Evolutionary conservation across 345 rosid genomes (phyloP), one percentile per base, ranked within the genome.

Genomic region (Pugionium cornutum): DNA sequence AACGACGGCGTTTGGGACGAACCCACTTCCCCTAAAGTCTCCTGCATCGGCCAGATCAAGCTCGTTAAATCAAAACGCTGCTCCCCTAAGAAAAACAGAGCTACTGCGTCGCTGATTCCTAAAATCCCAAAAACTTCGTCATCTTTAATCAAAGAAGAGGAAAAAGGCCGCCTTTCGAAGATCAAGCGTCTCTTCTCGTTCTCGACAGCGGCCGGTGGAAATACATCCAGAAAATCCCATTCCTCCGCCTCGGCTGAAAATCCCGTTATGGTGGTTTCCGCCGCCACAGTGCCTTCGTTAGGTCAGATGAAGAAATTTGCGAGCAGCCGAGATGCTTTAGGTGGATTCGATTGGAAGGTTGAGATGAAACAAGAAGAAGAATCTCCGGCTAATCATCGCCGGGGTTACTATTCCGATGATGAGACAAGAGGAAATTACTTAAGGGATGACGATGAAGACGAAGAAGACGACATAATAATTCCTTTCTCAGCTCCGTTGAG

Each of bases 31-130:
- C 98, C 98, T 4, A 92, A 92, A 70, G 79, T 92, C 37, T 92
- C 98, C 0, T 92, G 98, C 59, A 89, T 92, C 74, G 98, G 98
- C 10, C 91, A 89, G 63, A 84, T 92, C 86, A 92, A 92, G 78
- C 72, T 29, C 9, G 58, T 9, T 47, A 73, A 73, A 5, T 46
- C 73, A 44, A 72, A 72, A 72, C 50, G 66, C 7, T 47, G 51
- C 3, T 33, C 70, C 1, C 79, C 76, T 53, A 83, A 73, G 76
- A 82, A 82, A 58, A 79, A 66, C 31, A 70, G 65, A 34, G 33
- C 42, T 3, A 42, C 33, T 6, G 25, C 58, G 9, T 39, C 64
- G 4, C 2, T 25, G 7, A 56, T 71, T 58, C 68, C 77, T 4
- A 62, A 68, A 68, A 64, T 70, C 37, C 25, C 51, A 0, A 66